Base-by-base conservation (phyloP, 2,329 filamentous ascomycete genomes). In the Aspergillus pseudonomiae region DNA sequence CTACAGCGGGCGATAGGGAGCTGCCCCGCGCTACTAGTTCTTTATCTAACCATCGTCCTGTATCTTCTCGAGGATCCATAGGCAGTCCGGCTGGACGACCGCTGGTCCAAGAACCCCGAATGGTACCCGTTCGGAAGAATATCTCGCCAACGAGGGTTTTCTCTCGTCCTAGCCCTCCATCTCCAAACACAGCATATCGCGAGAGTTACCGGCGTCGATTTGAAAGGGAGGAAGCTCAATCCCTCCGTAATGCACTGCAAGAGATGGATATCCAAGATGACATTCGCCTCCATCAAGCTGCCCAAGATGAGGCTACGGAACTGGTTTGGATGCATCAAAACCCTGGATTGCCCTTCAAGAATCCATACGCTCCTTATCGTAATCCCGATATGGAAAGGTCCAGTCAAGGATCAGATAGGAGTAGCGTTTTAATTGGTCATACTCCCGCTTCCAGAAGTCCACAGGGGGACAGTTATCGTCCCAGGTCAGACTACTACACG, bases 271-370 rank as follows among this genome's bases (percentile, higher is more conserved):
- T 87, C 26, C 77, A 85, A 28, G 82, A 86, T 50, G 87, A 89
- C 59, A 63, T 72, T 26, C 80, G 79, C 58, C 70, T 89, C 28
- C 85, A 87, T 68, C 74, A 79, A 32, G 84, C 84, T 12, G 88
- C 88, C 16, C 85, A 87, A 69, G 83, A 88, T 59, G 88, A 90
- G 73, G 88, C 88, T 14, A 85, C 85, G 0, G 85, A 89, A 68
- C 78, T 89, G 41, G 87, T 90, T n/a, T 86, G 84, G 83, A 85
- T 85, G 71, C 87, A 89, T 72, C 82, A 82, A 67, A 84, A 86
- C 67, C 83, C 85, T 14, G 80, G 82, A 7, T 77, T 83, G 32
- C 77, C 81, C 2, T 80, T 78, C 52, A 80, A 79, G 57, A 84
- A 83, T 64, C 82, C 84, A 19, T 78, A 82, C 67, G 80, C 78